A percentile compares a stretch with the other conserved stretches of the same genome.
These are phyloP conservation scores for Cercospora sesami DNA, from an alignment of 2,329 filamentous ascomycete genomes.

Conservation along the genomic window DNA sequence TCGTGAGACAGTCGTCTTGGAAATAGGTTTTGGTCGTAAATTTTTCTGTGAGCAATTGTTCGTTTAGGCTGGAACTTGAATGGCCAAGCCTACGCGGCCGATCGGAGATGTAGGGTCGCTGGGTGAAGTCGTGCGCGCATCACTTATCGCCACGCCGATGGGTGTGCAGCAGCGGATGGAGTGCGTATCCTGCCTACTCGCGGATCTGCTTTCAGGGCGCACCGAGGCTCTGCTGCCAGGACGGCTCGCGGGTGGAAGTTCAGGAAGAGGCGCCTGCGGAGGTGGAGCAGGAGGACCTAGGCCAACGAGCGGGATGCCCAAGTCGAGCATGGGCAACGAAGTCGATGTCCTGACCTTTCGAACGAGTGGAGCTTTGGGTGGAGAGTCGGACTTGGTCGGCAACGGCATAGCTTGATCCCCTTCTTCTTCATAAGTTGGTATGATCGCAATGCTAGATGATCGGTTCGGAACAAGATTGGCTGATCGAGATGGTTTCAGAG, in stretches of 20 bases:
- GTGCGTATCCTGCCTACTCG: constrained; percentile 14
- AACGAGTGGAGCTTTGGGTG: constrained; percentile 31
- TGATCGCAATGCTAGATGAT: neutral
- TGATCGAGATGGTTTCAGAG: constrained; percentile 35
- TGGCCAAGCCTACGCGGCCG: neutral
- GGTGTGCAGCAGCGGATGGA: constrained; percentile 18
- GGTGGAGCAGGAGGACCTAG: constrained; percentile 50
- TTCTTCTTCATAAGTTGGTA: constrained; percentile 24
- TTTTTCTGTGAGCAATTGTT: neutral
- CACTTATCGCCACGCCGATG: constrained; percentile 24
- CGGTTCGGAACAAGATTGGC: constrained; percentile 12
- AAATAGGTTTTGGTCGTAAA: neutral
- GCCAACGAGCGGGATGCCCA: constrained; percentile 42
- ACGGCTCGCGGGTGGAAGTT: constrained; percentile 20
- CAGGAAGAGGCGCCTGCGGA: constrained; percentile 48
- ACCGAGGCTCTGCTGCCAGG: constrained; percentile 14
- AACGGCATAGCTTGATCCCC: constrained; percentile 24
- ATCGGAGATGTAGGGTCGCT: neutral
- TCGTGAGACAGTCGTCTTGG: constrained; percentile 6
- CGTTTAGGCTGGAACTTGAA: constrained; percentile 3
- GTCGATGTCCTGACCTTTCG: constrained; percentile 24
- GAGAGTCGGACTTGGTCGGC: constrained; percentile 13
- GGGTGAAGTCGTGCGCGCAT: neutral
- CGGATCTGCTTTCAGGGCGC: constrained; percentile 11
- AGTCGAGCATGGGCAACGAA: constrained; percentile 36